phyloP scores from a whole-genome alignment of 176 grass and related monocot genomes.

The Bonia amplexicaulis region DNA sequence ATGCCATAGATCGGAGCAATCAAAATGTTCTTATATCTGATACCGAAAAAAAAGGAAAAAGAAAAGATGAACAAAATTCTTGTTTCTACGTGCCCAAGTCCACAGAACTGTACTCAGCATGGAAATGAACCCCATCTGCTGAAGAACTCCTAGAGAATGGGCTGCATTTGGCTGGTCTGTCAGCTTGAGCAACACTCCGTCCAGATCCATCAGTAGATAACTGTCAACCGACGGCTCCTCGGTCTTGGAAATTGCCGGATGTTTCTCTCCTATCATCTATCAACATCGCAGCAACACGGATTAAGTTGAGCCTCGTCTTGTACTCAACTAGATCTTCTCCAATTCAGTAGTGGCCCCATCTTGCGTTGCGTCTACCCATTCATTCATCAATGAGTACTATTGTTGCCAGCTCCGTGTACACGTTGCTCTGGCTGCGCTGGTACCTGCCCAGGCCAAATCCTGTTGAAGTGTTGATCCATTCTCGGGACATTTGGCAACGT shows the following conservation, averaged over 20 bases:
- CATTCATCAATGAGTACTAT: not conserved
- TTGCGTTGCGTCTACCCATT: not conserved
- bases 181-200: not conserved
- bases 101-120: not conserved
- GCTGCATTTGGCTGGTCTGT: not conserved
- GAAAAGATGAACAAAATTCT: not conserved
- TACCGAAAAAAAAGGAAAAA: not conserved
- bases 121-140: not conserved
- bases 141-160: not conserved
- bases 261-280: not conserved
- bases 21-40: not conserved
- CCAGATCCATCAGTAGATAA: not conserved
- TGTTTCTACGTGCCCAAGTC: not conserved
- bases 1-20: not conserved
- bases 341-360: not conserved
- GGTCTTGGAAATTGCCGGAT: not conserved
- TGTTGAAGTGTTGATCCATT: not conserved
- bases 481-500: slow-evolving; percentile 8
- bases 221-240: not conserved
- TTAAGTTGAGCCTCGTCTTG: not conserved
- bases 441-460: not conserved
- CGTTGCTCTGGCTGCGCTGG: not conserved
- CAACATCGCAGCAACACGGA: not conserved
- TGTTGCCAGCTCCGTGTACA: not conserved
- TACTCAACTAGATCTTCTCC: not conserved